Base-by-base conservation (phyloP, 1,139 yeast species). In the Spathaspora sp. region DNA sequence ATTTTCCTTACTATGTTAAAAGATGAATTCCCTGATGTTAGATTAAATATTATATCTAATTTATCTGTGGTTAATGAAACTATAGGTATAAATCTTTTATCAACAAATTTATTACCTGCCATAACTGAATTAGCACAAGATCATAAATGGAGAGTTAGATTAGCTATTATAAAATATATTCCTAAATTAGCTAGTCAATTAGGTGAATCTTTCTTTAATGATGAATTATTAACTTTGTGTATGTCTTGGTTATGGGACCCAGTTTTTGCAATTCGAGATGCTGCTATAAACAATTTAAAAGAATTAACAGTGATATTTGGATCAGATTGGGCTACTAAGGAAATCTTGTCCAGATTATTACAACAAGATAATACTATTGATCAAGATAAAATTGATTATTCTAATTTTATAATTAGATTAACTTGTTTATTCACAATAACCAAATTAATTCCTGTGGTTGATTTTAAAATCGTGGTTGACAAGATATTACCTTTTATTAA, bases 171-270 rank as follows among this genome's bases (percentile, higher is more conserved):
- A 61, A 97, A 95, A 65, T 95, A 95, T 67, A 89, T 91, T 57
- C 99, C 99, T 20, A 77, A 93, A 56, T 76, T 95, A 54, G 98
- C 99, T n/a, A 87, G 88, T 58, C 99, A 95, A 67, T 75, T 95
- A 52, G 99, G 99, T 31, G 93, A 87, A 48, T 84, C 89, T 18
- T 90, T 93, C 63, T 95, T 95, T 69, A 95, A 93, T 65, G 86
- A 89, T 60, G 96, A 93, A 59, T 75, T 95, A 56, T 91, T 95
- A 52, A 84, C 88, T 43, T 74, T 95, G 56, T 95, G 97, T 62
- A 81, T 95, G 82, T 87, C 93, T 18, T 95, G 99, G 98, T 76
- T 95, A 55, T 91, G 98, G 96, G 99, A 95, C 69, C 88, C 95
- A 13, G 99, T 95, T 38, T 93, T 82, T 67, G 93, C 98, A 7